Conservation (phyloP, 2,329 filamentous ascomycete genomes). For the Zarea fungicola region DNA sequence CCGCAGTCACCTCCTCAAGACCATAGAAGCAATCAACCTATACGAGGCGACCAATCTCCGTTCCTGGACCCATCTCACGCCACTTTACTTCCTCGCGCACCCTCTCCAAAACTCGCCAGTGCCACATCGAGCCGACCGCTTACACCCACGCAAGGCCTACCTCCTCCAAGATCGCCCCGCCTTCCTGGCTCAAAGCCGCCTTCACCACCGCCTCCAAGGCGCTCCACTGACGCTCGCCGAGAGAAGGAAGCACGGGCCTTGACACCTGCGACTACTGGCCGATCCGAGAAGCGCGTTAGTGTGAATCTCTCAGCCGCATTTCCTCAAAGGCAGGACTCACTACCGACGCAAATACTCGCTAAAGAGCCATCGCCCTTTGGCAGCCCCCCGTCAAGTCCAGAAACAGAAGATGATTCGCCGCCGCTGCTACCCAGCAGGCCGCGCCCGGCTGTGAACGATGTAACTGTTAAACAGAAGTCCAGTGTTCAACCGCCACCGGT, state of each 20-base stretch:
- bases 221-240: conserved; percentile 54
- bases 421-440: conserved; percentile 46
- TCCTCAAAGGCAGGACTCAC: conserved; percentile 47
- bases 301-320: background rate
- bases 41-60: conserved; percentile 36
- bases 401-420: conserved; percentile 45
- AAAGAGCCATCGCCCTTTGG: conserved; percentile 70
- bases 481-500: conserved; percentile 48
- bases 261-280: conserved; percentile 1
- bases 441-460: conserved; percentile 35
- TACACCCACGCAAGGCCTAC: conserved; percentile 42
- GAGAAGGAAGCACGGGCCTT: conserved; percentile 34
- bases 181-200: conserved; percentile 47
- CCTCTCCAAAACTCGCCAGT: conserved; percentile 43
- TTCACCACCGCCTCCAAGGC: conserved; percentile 58
- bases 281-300: conserved; percentile 24
- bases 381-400: conserved; percentile 73
- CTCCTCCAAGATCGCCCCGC: conserved; percentile 39
- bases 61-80: conserved; percentile 45
- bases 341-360: conserved; percentile 18
- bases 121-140: conserved; percentile 48
- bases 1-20: conserved; percentile 63
- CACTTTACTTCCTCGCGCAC: conserved; percentile 35
- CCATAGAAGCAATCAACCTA: conserved; percentile 28
- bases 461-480: conserved; percentile 19